Evolutionary conservation across 805 yeast species (phyloP).

Genomic region (Teunomyces cretensis): DNA sequence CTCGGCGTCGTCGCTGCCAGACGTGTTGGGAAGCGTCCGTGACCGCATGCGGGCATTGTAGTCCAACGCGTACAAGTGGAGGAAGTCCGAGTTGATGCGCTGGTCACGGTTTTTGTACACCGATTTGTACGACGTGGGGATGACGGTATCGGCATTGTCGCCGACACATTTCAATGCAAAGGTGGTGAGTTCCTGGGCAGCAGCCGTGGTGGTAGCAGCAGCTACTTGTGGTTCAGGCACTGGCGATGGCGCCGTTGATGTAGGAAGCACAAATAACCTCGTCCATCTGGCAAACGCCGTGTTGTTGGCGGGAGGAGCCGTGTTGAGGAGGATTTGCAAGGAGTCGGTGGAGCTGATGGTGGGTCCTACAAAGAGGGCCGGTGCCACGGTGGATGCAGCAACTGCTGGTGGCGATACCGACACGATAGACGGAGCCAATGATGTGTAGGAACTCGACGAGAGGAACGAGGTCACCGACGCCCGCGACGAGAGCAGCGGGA

Average conservation of each 20-base stretch:
- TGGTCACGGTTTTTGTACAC: slow-evolving; percentile 40
- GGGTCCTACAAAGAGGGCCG: neutral
- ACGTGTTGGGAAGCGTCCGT: slow-evolving; percentile 21
- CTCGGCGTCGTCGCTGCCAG: slow-evolving; percentile 12
- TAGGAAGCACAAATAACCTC: too few species aligned
- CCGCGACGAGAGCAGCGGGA: neutral
- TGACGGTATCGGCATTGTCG: slow-evolving; percentile 3
- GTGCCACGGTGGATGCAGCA: neutral
- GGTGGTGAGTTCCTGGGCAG: slow-evolving; percentile 10
- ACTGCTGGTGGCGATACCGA: slow-evolving; percentile 3
- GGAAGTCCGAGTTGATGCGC: slow-evolving; percentile 49
- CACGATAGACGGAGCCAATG: slow-evolving; percentile 6
- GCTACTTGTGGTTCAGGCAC: too few species aligned
- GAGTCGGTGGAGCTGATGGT: slow-evolving; percentile 5
- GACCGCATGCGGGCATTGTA: slow-evolving; percentile 34
- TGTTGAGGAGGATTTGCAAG: slow-evolving; percentile 1
- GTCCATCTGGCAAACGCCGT: neutral
- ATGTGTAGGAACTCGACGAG: slow-evolving; percentile 3
- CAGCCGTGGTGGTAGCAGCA: neutral
- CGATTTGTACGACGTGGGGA: slow-evolving; percentile 7
- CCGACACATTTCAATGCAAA: slow-evolving; percentile 4
- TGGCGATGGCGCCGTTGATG: too few species aligned
- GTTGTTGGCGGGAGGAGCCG: neutral
- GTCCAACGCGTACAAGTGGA: slow-evolving; percentile 51
- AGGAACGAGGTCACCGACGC: neutral